phyloP scores from a whole-genome alignment of 2,329 filamentous ascomycete genomes.

The Phialophora tarda region DNA sequence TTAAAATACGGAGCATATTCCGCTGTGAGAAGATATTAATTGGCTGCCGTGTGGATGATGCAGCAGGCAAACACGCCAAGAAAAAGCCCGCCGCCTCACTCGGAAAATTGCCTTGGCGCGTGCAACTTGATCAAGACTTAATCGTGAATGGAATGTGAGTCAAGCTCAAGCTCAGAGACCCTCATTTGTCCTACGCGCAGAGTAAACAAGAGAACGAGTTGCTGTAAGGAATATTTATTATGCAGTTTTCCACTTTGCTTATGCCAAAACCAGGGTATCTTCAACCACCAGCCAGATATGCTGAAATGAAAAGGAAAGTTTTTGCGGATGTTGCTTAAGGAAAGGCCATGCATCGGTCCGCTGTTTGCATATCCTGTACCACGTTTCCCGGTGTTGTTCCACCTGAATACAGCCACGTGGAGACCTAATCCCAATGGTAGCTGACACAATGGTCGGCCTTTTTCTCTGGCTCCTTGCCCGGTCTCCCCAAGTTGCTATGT shows the following conservation, averaged over 20 bases:
- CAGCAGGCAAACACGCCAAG: not conserved
- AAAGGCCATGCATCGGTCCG: not conserved
- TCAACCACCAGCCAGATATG: slow-evolving; percentile 3
- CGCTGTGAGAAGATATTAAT: not conserved
- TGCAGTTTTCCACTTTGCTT: not conserved
- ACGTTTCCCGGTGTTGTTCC: not conserved
- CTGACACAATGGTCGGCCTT: not conserved
- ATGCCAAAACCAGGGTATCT: slow-evolving; percentile 1
- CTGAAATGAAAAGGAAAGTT: not conserved
- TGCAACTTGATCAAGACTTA: not conserved
- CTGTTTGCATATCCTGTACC: not conserved
- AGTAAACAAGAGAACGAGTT: not conserved
- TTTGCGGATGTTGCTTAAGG: not conserved
- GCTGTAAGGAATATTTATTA: not conserved
- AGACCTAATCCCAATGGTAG: not conserved
- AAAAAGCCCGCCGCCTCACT: not conserved
- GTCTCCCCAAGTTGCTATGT: not conserved
- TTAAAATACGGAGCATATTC: not conserved
- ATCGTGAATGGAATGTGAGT: not conserved
- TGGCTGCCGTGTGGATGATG: not conserved
- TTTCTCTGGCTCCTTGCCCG: not conserved
- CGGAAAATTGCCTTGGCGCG: not conserved
- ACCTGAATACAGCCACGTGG: not conserved
- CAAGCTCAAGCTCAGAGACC: not conserved
- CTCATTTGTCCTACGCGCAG: not conserved